Base-by-base conservation (phyloP, 257 asterid genomes). In the Linaria vulgaris region DNA sequence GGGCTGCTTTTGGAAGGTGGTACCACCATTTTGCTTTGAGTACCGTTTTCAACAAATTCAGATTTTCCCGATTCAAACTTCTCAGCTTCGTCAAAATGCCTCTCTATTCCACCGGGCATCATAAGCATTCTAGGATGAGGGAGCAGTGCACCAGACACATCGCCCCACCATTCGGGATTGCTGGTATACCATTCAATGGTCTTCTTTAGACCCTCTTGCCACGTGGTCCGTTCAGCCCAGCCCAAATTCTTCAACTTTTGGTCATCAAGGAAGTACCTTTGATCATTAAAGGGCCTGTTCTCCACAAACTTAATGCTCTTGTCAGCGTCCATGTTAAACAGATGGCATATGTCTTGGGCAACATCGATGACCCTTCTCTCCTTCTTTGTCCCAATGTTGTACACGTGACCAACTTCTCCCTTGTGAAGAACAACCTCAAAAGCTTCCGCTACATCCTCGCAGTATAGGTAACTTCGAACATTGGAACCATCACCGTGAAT, bases 361-460 rank as follows among this genome's bases (percentile, higher is more conserved):
- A 92, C 99, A 64, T 92, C 99, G 12, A 84, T 79, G 66, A 92
- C 99, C 54, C 99, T 74, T 81, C 98, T 81, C 72, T 91, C 98
- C 81, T 77, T 88, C 85, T 83, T 91, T 0, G 98, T 91, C 12
- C 98, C 97, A 12, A 91, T 83, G 79, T 91, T 91, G 81, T 91
- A 91, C 59, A 91, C 92, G 69, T 88, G 96, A 52, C 98, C 98
- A 52, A 91, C 96, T 76, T 88, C 97, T 25, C 97, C 98, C 72
- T 74, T 85, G 81, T 91, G 98, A 69, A 91, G 98, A 79, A 91
- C 52, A 43, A 77, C 83, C 54, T 91, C 98, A 20, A 91, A 92
- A 4, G 99, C 99, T 84, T 92, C 99, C 0, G 99, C 97, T 22
- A 92, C 99, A 71, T 92, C 99, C 78, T 92, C 99, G 34, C 97